Evolutionary conservation across 805 yeast species (phyloP).

Genomic region (Priceomyces medius): DNA sequence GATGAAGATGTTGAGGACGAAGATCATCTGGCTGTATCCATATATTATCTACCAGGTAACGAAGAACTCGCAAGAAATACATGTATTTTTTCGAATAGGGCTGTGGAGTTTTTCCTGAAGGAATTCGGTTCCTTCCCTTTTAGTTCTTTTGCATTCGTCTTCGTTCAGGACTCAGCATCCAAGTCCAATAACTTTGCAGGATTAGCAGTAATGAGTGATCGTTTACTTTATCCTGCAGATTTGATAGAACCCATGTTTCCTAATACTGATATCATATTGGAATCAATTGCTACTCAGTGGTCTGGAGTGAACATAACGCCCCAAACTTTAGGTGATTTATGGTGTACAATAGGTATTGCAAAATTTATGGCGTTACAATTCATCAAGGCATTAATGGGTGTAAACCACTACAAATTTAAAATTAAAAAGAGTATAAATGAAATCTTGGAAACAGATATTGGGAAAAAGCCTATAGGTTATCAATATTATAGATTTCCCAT

Average conservation of each 20-base stretch:
- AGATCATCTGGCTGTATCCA: constrained; percentile 39
- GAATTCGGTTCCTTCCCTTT: constrained; percentile 95
- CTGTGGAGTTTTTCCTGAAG: constrained; percentile 77
- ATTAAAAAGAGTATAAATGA: constrained; percentile 63
- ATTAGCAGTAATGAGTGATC: constrained; percentile 57
- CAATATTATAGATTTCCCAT: constrained; percentile 70
- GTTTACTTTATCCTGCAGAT: constrained; percentile 67
- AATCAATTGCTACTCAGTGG: constrained; percentile 85
- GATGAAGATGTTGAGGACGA: constrained; percentile 30
- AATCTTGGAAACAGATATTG: constrained; percentile 72
- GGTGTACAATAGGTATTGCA: constrained; percentile 88
- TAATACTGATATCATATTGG: constrained; percentile 65
- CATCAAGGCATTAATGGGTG: constrained; percentile 70
- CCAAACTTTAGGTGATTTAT: constrained; percentile 68
- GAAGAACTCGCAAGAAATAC: constrained; percentile 62
- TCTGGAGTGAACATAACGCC: constrained; percentile 91
- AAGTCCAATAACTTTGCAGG: constrained; percentile 70
- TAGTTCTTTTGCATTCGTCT: constrained; percentile 73
- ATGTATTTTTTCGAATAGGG: constrained; percentile 71
- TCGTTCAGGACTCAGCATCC: constrained; percentile 57
- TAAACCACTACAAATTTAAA: constrained; percentile 73
- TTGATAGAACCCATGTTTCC: constrained; percentile 76
- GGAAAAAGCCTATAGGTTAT: constrained; percentile 75
- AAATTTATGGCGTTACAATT: constrained; percentile 79
- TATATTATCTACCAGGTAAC: constrained; percentile 64